phyloP scores from a whole-genome alignment of 2,329 filamentous ascomycete species.

The Didymella keratinophila region DNA sequence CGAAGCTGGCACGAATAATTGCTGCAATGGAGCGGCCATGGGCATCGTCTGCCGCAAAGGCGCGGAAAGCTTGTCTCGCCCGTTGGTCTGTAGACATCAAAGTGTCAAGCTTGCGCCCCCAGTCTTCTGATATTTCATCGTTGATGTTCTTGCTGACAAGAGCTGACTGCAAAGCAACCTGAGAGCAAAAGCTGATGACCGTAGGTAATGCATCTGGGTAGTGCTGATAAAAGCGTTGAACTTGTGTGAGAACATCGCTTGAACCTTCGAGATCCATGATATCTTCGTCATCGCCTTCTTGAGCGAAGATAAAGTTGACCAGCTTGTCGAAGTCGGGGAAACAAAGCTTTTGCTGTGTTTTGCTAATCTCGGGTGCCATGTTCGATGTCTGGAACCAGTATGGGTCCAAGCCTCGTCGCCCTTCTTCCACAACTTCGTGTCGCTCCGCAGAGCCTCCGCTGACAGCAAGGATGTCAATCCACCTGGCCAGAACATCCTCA shows the following conservation, averaged over 20 bases:
- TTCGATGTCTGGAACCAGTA: slow-evolving; percentile 74
- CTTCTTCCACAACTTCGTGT: slow-evolving; percentile 88
- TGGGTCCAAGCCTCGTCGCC: slow-evolving; percentile 83
- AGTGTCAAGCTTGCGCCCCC: slow-evolving; percentile 81
- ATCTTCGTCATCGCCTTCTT: slow-evolving; percentile 45
- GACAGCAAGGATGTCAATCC: slow-evolving; percentile 86
- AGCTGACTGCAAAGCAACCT: slow-evolving; percentile 67
- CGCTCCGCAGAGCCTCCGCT: slow-evolving; percentile 71
- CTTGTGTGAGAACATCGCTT: slow-evolving; percentile 35
- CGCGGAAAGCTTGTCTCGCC: slow-evolving; percentile 66
- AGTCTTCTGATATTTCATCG: slow-evolving; percentile 75
- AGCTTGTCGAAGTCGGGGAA: slow-evolving; percentile 57
- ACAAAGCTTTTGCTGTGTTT: slow-evolving; percentile 29
- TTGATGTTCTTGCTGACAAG: slow-evolving; percentile 55
- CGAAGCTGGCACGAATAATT: slow-evolving; percentile 57
- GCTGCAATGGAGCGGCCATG: slow-evolving; percentile 50
- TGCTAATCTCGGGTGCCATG: slow-evolving; percentile 35
- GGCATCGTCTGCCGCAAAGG: slow-evolving; percentile 52
- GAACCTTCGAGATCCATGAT: slow-evolving; percentile 45
- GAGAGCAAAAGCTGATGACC: slow-evolving; percentile 74
- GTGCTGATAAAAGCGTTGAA: slow-evolving; percentile 44
- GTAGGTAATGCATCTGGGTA: slow-evolving; percentile 66
- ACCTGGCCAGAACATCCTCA: slow-evolving; percentile 78
- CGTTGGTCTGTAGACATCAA: slow-evolving; percentile 74
- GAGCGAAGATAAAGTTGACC: slow-evolving; percentile 56